Percentiles rank a stretch among this genome's conserved stretches.
These are phyloP conservation scores for Alternaria sp. DNA, from an alignment of 2,329 filamentous ascomycete genomes.

Conservation along the genomic window DNA sequence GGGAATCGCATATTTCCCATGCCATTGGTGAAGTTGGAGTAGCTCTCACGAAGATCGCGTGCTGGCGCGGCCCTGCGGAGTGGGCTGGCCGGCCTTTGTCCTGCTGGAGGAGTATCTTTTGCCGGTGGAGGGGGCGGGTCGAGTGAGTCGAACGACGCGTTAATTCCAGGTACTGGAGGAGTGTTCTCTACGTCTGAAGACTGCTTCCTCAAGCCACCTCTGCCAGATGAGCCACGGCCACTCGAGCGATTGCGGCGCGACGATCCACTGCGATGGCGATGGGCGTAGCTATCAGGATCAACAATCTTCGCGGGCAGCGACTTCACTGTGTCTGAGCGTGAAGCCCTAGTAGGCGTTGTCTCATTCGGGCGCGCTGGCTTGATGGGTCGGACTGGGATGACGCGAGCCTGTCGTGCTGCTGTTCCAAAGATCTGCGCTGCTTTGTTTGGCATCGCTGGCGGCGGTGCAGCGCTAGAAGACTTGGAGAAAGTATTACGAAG, in stretches of 20 bases:
- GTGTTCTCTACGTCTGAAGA: conserved; percentile 13
- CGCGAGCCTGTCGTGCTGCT: conserved; percentile 25
- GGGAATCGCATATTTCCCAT: conserved; percentile 26
- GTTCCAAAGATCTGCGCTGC: conserved; percentile 50
- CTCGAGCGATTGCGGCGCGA: conserved; percentile 8
- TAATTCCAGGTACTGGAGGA: conserved; percentile 2
- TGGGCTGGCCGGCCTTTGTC: conserved; percentile 23
- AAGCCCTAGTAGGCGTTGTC: conserved; percentile 23
- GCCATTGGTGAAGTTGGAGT: conserved; percentile 14
- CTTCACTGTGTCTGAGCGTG: conserved; percentile 38
- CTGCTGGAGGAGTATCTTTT: conserved; percentile 53
- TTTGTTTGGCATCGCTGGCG: conserved; percentile 35
- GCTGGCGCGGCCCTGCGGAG: conserved; percentile 29
- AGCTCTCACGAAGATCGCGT: conserved; percentile 28
- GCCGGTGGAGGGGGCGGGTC: conserved; percentile 54
- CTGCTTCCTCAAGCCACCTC: conserved; percentile 14
- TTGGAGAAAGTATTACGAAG: conserved; percentile 40
- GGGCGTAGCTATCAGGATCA: conserved; percentile 23
- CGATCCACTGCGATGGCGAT: conserved; percentile 11
- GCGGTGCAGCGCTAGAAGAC: conserved; percentile 11
- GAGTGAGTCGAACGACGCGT: conserved; percentile 21
- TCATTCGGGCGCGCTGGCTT: conserved; percentile 21
- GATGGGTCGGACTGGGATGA: conserved; percentile 27
- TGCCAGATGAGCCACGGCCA: conserved; percentile 22
- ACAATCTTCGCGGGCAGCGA: conserved; percentile 36